Percentiles rank a stretch among this genome's conserved stretches.
Evolutionary conservation across 495 filamentous ascomycete species (phyloP).

Genomic region (Xylaria bambusicola): DNA sequence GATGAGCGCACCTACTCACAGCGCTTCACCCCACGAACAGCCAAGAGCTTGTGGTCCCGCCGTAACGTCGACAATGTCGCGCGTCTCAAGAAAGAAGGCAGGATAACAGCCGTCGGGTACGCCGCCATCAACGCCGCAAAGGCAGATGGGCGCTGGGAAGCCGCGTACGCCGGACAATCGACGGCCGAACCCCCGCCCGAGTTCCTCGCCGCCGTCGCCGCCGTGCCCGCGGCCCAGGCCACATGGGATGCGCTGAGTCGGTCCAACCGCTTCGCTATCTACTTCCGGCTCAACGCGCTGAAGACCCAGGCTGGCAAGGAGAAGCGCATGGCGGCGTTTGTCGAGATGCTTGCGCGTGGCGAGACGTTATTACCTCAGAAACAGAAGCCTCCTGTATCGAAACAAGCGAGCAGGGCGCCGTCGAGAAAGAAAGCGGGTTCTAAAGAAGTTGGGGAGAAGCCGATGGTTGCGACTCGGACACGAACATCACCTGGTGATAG

Average conservation of each 20-base stretch:
- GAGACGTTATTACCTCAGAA: conserved; percentile 24
- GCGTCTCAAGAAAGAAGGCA: conserved; percentile 41
- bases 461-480: not conserved
- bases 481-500: not conserved
- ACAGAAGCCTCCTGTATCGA: not conserved
- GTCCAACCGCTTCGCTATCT: conserved; percentile 28
- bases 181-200: conserved; percentile 25
- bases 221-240: conserved; percentile 21
- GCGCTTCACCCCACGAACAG: conserved; percentile 56
- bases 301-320: conserved; percentile 28
- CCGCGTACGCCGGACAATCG: conserved; percentile 50
- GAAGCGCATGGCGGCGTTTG: conserved; percentile 28
- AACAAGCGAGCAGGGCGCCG: not conserved
- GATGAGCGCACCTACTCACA: conserved; percentile 45
- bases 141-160: conserved; percentile 56
- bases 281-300: conserved; percentile 25
- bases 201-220: conserved; percentile 23
- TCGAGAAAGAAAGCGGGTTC: not conserved
- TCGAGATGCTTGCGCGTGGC: conserved; percentile 26
- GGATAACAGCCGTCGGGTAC: conserved; percentile 50
- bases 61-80: conserved; percentile 48
- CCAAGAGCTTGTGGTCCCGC: conserved; percentile 56
- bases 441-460: not conserved
- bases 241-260: conserved; percentile 18
- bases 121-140: conserved; percentile 55